A percentile compares a stretch with the other conserved stretches of the same genome.
Evolutionary conservation across 306 rosid species (phyloP).

Genomic region (Lithocarpus polystachyus): DNA sequence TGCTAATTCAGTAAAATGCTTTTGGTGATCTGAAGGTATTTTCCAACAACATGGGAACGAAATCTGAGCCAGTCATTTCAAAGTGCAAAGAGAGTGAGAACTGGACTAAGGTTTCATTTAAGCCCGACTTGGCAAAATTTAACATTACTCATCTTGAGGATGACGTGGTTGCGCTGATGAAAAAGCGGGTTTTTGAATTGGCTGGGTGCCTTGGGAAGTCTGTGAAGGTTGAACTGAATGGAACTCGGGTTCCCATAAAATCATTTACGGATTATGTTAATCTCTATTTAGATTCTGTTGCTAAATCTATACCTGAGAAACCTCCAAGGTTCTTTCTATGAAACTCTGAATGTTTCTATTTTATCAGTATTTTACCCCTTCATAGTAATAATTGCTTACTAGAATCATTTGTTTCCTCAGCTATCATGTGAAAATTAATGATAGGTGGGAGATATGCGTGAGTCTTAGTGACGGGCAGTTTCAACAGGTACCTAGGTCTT

Average conservation of each 20-base stretch:
- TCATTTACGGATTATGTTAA: constrained; percentile 79
- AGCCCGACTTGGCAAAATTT: constrained; percentile 80
- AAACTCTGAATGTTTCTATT: background rate
- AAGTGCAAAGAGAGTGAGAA: constrained; percentile 76
- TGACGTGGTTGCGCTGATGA: constrained; percentile 88
- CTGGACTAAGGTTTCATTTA: constrained; percentile 90
- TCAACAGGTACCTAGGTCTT: constrained; percentile 62
- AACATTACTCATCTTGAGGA: constrained; percentile 83
- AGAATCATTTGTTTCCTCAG: constrained; percentile 27
- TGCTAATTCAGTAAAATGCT: background rate
- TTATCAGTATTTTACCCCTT: background rate
- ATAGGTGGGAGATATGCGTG: constrained; percentile 86
- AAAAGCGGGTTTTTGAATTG: constrained; percentile 79
- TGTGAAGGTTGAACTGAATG: constrained; percentile 88
- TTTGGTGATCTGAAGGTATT: constrained; percentile 51
- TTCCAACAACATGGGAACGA: constrained; percentile 71
- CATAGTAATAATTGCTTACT: constrained; percentile 7
- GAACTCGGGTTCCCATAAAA: constrained; percentile 47
- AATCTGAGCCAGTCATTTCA: constrained; percentile 64
- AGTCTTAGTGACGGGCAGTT: constrained; percentile 91
- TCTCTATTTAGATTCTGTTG: constrained; percentile 66
- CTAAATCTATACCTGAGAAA: constrained; percentile 37
- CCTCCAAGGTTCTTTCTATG: constrained; percentile 56
- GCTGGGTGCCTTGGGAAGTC: constrained; percentile 94
- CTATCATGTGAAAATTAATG: constrained; percentile 62